Evolutionary conservation across 2,329 filamentous ascomycete species (phyloP).

Genomic region (Corniculantispora saksenae): DNA sequence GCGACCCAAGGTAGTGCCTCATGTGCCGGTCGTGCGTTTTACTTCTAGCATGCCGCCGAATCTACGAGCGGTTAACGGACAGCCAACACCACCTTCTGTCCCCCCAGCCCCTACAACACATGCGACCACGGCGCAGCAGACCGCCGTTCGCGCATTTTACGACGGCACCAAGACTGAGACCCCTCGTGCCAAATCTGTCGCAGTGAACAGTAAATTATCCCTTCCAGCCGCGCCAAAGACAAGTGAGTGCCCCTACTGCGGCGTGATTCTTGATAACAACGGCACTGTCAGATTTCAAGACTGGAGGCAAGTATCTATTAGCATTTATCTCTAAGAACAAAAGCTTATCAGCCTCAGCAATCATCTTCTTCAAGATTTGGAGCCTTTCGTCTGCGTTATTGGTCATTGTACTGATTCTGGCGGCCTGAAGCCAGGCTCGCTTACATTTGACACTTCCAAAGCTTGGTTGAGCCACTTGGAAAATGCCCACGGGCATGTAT

Average conservation of each 20-base stretch:
- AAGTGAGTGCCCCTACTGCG: too few species aligned
- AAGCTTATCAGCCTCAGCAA: constrained; percentile 18
- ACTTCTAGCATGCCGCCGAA: constrained; percentile 12
- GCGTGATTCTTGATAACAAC: too few species aligned
- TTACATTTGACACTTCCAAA: constrained; percentile 26
- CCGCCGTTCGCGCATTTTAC: constrained; percentile 25
- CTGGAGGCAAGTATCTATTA: too few species aligned
- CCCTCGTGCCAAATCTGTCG: constrained; percentile 26
- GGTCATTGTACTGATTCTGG: constrained; percentile 14
- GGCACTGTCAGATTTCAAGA: too few species aligned
- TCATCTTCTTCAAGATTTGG: constrained; percentile 25
- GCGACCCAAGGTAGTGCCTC: too few species aligned
- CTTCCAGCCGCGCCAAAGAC: too few species aligned
- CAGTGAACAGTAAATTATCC: too few species aligned
- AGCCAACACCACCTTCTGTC: not conserved
- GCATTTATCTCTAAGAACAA: too few species aligned
- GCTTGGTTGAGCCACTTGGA: constrained; percentile 28
- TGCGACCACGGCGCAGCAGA: constrained; percentile 27
- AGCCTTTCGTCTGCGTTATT: constrained; percentile 24
- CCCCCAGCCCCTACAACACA: constrained; percentile 22
- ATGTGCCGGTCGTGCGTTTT: constrained; percentile 23
- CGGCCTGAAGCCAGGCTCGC: constrained; percentile 17
- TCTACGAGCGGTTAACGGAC: constrained; percentile 16
- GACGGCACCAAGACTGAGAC: constrained; percentile 22
- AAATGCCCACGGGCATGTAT: constrained; percentile 30